Evolutionary conservation across 2,329 filamentous ascomycete genomes (phyloP).

Genomic region (Lachnellula suecica): DNA sequence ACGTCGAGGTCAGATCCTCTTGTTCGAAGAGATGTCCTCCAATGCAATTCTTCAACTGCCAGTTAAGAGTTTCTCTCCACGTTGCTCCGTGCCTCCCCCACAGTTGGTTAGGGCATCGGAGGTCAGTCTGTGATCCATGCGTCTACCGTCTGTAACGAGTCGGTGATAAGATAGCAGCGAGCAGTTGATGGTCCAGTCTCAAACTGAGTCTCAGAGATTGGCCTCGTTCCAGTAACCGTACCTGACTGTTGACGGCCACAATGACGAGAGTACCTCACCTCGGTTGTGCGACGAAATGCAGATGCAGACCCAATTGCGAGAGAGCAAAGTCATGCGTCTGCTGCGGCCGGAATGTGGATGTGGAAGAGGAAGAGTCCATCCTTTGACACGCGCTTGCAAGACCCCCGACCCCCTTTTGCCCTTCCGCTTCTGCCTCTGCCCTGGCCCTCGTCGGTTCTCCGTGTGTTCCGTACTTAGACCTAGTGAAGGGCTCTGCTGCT

Average conservation of each 20-base stretch:
- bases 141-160: not conserved
- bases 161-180: slow-evolving; percentile 9
- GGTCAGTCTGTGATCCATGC: slow-evolving; percentile 7
- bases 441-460: not conserved
- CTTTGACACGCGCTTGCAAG: too few relatives aligned
- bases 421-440: too few relatives aligned
- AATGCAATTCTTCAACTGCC: not conserved
- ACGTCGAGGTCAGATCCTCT: not conserved
- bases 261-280: not conserved
- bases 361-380: not conserved
- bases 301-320: not conserved
- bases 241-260: not conserved
- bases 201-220: not conserved
- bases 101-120: not conserved
- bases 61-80: not conserved
- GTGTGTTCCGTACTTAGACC: slow-evolving; percentile 16
- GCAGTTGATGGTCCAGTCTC: not conserved
- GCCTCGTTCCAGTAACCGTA: not conserved
- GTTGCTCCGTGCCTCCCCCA: not conserved
- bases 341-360: not conserved
- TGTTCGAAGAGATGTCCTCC: not conserved
- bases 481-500: slow-evolving; percentile 19
- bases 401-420: too few relatives aligned
- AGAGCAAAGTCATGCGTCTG: not conserved
- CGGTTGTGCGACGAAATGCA: not conserved